These are phyloP conservation scores for Xylariaceae sp. DNA, from an alignment of 2,329 filamentous ascomycete species.

Conservation along the genomic window DNA sequence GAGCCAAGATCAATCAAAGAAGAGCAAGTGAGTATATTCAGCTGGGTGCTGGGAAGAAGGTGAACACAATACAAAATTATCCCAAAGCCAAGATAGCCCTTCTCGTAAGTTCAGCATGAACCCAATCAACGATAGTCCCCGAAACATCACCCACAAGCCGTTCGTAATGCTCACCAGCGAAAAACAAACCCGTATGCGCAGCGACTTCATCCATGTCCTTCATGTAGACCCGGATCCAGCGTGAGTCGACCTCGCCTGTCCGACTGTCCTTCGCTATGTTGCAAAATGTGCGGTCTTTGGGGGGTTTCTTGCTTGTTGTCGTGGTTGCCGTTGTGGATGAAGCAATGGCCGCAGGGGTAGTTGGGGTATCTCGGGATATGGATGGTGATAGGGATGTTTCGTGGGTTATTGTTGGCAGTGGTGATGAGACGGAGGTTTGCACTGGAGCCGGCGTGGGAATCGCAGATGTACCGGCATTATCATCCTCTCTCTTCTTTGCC, in stretches of 20 bases:
- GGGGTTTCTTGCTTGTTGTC: slow-evolving; percentile 10
- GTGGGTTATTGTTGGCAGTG: background rate
- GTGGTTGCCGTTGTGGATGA: background rate
- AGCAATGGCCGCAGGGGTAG: background rate
- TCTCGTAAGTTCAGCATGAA: slow-evolving; percentile 55
- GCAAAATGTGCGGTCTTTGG: slow-evolving; percentile 73
- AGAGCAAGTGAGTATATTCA: too few species aligned
- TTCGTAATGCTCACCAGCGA: slow-evolving; percentile 69
- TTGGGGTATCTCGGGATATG: background rate
- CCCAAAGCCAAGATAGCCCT: slow-evolving; percentile 35
- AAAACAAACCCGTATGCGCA: slow-evolving; percentile 80
- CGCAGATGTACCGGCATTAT: slow-evolving; percentile 2
- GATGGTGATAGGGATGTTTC: slow-evolving; percentile 2
- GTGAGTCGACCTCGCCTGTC: slow-evolving; percentile 60
- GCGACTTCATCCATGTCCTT: slow-evolving; percentile 78
- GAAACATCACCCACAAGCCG: slow-evolving; percentile 71
- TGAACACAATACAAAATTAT: too few species aligned
- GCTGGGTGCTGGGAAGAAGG: too few species aligned
- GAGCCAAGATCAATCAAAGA: too few species aligned
- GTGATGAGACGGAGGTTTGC: background rate
- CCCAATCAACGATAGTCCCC: slow-evolving; percentile 64
- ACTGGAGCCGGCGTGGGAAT: background rate
- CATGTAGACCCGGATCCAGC: slow-evolving; percentile 80
- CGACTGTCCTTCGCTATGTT: slow-evolving; percentile 55
- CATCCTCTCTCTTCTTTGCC: slow-evolving; percentile 1